Evolutionary conservation across 2,329 filamentous ascomycete species (phyloP).

Genomic region (Fusarium secorum): DNA sequence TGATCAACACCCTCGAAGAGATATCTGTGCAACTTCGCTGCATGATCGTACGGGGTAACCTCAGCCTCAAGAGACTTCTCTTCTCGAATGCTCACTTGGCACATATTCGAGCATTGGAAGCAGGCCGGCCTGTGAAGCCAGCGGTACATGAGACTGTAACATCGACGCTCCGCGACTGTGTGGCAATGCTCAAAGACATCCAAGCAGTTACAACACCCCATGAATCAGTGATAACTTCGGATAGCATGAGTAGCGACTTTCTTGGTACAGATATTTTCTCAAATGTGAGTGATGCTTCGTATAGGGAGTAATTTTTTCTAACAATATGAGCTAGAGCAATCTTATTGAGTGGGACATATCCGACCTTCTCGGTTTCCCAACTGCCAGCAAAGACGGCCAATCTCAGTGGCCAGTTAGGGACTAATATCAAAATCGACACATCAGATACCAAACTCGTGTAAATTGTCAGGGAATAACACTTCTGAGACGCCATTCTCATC

Average conservation of each 20-base stretch:
- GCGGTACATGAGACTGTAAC: slow-evolving; percentile 36
- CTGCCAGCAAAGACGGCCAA: not conserved
- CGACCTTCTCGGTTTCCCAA: slow-evolving; percentile 35
- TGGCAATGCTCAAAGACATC: slow-evolving; percentile 26
- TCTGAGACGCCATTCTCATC: not conserved
- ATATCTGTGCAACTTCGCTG: slow-evolving; percentile 30
- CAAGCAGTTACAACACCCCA: slow-evolving; percentile 27
- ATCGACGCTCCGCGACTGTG: slow-evolving; percentile 30
- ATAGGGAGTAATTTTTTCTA: not conserved
- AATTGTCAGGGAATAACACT: not conserved
- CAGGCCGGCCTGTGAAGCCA: slow-evolving; percentile 29
- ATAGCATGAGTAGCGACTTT: slow-evolving; percentile 27
- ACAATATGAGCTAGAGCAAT: slow-evolving; percentile 26
- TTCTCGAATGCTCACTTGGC: slow-evolving; percentile 36
- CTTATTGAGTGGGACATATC: slow-evolving; percentile 40
- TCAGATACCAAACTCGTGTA: no score
- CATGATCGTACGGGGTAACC: slow-evolving; percentile 32
- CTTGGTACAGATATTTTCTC: slow-evolving; percentile 30
- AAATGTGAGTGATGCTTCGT: slow-evolving; percentile 15
- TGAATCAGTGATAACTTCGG: slow-evolving; percentile 19
- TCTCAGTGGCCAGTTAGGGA: slow-evolving; percentile 23
- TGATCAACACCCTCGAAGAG: slow-evolving; percentile 32
- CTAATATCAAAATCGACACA: not conserved
- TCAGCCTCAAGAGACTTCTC: slow-evolving; percentile 37
- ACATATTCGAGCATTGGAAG: slow-evolving; percentile 38